phyloP scores from a whole-genome alignment of 305 asterid species.

The Stenogyne calaminthoides region DNA sequence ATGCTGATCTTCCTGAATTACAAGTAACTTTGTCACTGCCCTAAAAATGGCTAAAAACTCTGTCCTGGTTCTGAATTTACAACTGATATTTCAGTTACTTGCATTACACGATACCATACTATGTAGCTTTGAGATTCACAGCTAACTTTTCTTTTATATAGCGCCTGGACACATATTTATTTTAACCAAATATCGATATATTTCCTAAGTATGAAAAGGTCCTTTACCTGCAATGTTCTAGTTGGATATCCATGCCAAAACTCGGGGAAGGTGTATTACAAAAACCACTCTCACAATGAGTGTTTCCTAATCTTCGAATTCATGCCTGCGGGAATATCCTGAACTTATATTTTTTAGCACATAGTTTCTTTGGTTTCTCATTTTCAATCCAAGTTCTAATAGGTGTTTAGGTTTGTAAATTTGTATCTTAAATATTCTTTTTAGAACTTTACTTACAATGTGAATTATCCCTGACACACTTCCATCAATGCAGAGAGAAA shows the following conservation, averaged over 20 bases:
- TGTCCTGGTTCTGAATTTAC: conserved; percentile 8
- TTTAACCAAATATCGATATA: not conserved
- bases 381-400: not conserved
- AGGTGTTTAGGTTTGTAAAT: not conserved
- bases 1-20: conserved; percentile 66
- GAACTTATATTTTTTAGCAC: not conserved
- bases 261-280: not conserved
- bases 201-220: not conserved
- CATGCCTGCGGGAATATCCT: not conserved
- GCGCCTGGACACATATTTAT: not conserved
- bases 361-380: not conserved
- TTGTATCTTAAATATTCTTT: not conserved
- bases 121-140: not conserved
- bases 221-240: not conserved
- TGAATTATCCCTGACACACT: conserved; percentile 6
- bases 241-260: not conserved
- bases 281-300: not conserved
- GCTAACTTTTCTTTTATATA: not conserved
- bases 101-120: conserved; percentile 4
- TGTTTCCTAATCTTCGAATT: not conserved
- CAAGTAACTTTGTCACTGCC: conserved; percentile 44
- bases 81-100: not conserved
- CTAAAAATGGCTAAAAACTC: not conserved
- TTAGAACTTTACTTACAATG: not conserved
- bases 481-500: conserved; percentile 58